Base-by-base conservation (phyloP, 192 early-diverging fungal species). In the Coemansia sp. region DNA sequence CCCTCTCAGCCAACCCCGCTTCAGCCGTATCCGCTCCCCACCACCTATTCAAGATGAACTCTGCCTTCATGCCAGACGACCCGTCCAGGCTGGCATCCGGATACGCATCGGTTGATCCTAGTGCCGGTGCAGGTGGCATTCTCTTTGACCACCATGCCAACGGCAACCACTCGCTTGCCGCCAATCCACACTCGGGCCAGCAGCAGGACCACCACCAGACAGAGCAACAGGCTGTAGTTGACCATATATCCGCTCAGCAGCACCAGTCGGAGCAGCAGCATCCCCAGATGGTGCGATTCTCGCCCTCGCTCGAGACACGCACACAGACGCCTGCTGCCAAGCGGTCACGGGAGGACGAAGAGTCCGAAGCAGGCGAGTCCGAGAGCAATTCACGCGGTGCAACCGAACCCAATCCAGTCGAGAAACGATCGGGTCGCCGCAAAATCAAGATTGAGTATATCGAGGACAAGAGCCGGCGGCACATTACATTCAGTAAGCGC, bases 361-460 rank as follows among this genome's bases (percentile, higher is more conserved):
- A 85, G 6, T 88, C 86, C 8, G 93, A 93, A 5, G 87, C 85
- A 6, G 89, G 86, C 48, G 88, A 86, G 19, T 87, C 87, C 26
- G 80, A 86, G 26, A 65, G 73, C 19, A 85, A 83, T 26, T 67
- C 71, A 18, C 87, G 88, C 60, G 72, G 71, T n/a, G 46, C 41
- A 22, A 51, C 19, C 42, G 75, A 70, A 1, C 26, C 51, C 41
- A 39, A 40, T 10, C 54, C 64, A 5, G 52, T 36, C 39, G 84
- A 85, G 62, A 91, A 92, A 77, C 87, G 90, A 5, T 81, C 89
- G 39, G 94, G 94, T 5, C 87, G 95, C 55, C 87, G 95, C 75
- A 96, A 96, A 81, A 95, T 98, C 78, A 95, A 95, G 77, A 98
- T 98, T 73, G 93, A 95, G 71, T 95, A 92, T 66, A 98, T 98